A percentile compares a stretch with the other conserved stretches of the same genome.
These are phyloP conservation scores for Chaetomiaceae sp. DNA, from an alignment of 2,329 filamentous ascomycete genomes.

Conservation along the genomic window DNA sequence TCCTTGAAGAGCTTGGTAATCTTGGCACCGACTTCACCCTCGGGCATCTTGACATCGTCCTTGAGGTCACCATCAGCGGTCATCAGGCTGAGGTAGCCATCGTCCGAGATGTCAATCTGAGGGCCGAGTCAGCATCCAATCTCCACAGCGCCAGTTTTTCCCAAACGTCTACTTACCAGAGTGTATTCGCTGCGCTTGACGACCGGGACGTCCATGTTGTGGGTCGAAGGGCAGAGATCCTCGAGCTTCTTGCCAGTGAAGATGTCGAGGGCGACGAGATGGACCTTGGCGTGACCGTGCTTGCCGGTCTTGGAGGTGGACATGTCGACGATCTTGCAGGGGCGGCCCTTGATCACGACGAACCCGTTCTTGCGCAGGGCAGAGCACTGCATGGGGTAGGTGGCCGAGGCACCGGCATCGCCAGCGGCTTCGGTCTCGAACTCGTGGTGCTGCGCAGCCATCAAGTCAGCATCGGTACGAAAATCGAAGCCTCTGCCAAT, in stretches of 20 bases:
- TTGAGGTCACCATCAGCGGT: slow-evolving; percentile 79
- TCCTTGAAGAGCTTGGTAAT: slow-evolving; percentile 73
- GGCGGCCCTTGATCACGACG: slow-evolving; percentile 97
- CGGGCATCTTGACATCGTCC: slow-evolving; percentile 92
- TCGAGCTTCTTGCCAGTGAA: slow-evolving; percentile 99
- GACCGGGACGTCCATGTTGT: slow-evolving; percentile 97
- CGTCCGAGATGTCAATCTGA: slow-evolving; percentile 88
- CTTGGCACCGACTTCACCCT: slow-evolving; percentile 82
- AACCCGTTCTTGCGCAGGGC: slow-evolving; percentile 98
- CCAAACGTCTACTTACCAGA: slow-evolving; percentile 63
- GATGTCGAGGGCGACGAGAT: slow-evolving; percentile 96
- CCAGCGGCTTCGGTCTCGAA: slow-evolving; percentile 70
- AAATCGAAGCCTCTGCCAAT: not conserved
- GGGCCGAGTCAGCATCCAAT: slow-evolving; percentile 19
- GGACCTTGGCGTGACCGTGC: slow-evolving; percentile 99
- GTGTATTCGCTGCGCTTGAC: slow-evolving; percentile 88
- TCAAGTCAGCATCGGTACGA: not conserved
- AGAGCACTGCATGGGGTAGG: slow-evolving; percentile 98
- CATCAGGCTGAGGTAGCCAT: slow-evolving; percentile 94
- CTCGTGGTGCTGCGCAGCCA: slow-evolving; percentile 48
- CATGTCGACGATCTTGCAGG: slow-evolving; percentile 99
- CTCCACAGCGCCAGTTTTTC: slow-evolving; percentile 1
- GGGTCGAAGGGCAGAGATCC: slow-evolving; percentile 96
- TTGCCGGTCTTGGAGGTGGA: slow-evolving; percentile 99
- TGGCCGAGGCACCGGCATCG: slow-evolving; percentile 92